phyloP scores from a whole-genome alignment of 768 basidiomycete species.

The Nevesoporus exiguus region DNA sequence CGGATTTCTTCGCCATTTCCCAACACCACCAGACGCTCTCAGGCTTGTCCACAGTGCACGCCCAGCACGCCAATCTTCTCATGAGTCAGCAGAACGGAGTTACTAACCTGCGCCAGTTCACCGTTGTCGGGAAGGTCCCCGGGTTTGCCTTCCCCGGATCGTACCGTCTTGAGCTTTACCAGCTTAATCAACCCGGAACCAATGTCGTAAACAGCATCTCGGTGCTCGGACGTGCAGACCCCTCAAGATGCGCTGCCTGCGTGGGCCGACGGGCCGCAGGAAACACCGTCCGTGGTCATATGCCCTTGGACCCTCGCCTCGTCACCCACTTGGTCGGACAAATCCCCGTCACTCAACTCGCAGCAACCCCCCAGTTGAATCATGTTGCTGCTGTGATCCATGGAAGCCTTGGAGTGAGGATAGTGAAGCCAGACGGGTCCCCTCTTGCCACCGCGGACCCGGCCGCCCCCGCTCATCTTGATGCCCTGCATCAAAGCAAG shows the following conservation, averaged over 20 bases:
- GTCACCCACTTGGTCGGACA: constrained; percentile 10
- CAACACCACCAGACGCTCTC: background rate
- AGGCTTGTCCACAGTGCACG: background rate
- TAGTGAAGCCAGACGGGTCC: constrained; percentile 15
- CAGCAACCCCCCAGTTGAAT: constrained; percentile 1
- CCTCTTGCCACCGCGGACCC: too few species aligned
- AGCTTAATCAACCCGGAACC: background rate
- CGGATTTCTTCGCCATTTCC: background rate
- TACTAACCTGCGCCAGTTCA: constrained; percentile 6
- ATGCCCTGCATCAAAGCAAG: background rate
- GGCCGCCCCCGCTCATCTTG: too few species aligned
- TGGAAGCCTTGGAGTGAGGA: constrained; percentile 8
- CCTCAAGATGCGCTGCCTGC: constrained; percentile 9
- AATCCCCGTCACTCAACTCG: background rate
- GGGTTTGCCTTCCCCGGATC: constrained; percentile 19
- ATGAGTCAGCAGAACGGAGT: background rate
- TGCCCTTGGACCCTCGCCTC: constrained; percentile 13
- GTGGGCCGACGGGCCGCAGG: constrained; percentile 7
- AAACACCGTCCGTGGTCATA: constrained; percentile 11
- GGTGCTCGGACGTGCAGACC: constrained; percentile 8
- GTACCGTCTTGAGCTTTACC: constrained; percentile 17
- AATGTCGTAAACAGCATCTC: constrained; percentile 16
- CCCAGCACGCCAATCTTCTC: background rate
- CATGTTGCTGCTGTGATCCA: background rate
- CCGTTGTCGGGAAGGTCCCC: constrained; percentile 2